Percentiles rank a stretch among this genome's conserved stretches.
phyloP scores from a whole-genome alignment of 805 yeast species.

The Lipomyces yamadae region DNA sequence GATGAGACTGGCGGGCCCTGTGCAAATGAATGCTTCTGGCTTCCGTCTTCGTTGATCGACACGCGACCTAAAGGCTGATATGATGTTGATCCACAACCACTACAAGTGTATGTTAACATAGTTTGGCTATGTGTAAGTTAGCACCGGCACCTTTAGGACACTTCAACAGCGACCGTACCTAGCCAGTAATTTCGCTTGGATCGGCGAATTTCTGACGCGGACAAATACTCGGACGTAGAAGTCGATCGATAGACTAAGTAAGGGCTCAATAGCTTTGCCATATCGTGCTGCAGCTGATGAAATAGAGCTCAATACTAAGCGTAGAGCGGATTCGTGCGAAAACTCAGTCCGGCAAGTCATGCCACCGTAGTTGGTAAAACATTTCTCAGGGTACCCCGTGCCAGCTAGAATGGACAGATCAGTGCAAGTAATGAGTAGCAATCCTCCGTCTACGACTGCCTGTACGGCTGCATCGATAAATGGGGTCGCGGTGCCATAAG shows the following conservation, averaged over 20 bases:
- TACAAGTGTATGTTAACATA: conserved; percentile 79
- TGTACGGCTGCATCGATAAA: conserved; percentile 92
- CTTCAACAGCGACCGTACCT: conserved; percentile 10
- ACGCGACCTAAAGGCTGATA: conserved; percentile 77
- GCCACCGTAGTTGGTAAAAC: conserved; percentile 94
- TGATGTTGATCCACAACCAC: conserved; percentile 78
- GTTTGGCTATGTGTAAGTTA: conserved; percentile 55
- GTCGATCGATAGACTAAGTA: conserved; percentile 84
- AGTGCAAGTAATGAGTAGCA: conserved; percentile 90
- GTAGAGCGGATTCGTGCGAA: conserved; percentile 89
- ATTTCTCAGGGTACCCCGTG: conserved; percentile 93
- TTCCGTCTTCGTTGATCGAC: conserved; percentile 39
- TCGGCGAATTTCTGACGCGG: conserved; percentile 75
- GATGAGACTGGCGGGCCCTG: conserved; percentile 66
- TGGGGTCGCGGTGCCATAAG: conserved; percentile 97
- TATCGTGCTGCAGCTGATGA: conserved; percentile 87
- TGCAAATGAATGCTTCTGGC: conserved; percentile 63
- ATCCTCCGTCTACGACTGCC: conserved; percentile 79
- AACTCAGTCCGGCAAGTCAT: conserved; percentile 78
- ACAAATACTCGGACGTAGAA: conserved; percentile 89
- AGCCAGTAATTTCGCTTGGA: conserved; percentile 77
- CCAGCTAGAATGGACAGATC: conserved; percentile 97
- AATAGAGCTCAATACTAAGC: conserved; percentile 78
- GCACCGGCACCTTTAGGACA: neutral
- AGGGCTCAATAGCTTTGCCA: conserved; percentile 84